Evolutionary conservation across 306 rosid species (phyloP).

Genomic region (Corylus americana): DNA sequence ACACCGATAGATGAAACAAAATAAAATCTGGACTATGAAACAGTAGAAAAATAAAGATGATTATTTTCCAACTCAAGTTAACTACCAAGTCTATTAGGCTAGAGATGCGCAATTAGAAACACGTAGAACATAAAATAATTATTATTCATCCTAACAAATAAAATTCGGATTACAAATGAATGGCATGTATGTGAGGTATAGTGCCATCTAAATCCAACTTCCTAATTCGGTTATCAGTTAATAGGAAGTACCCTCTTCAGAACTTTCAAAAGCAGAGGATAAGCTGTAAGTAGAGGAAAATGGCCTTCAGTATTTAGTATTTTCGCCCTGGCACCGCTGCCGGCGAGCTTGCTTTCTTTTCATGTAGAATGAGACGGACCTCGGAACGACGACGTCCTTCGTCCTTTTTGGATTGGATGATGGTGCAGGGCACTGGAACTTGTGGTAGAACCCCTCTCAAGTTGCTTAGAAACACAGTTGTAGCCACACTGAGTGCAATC

Average conservation of each 20-base stretch:
- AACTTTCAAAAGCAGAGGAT: conserved; percentile 33
- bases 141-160: too few species aligned
- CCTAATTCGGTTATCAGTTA: neutral
- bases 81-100: too few species aligned
- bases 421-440: conserved; percentile 41
- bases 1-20: too few species aligned
- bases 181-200: too few species aligned
- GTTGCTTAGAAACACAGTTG: conserved; percentile 43
- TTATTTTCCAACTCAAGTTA: too few species aligned
- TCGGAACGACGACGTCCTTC: conserved; percentile 19
- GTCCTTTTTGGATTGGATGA: conserved; percentile 45
- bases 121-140: too few species aligned
- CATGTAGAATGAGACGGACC: conserved; percentile 41
- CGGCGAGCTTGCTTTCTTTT: conserved; percentile 23
- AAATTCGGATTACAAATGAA: too few species aligned
- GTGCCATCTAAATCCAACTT: neutral
- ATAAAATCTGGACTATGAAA: too few species aligned
- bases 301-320: conserved; percentile 50
- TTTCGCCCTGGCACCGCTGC: conserved; percentile 25
- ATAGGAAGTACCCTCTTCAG: conserved; percentile 15
- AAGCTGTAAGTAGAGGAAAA: conserved; percentile 49
- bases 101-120: too few species aligned
- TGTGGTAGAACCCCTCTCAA: conserved; percentile 36
- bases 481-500: conserved; percentile 41
- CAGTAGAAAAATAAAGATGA: too few species aligned